These are phyloP conservation scores for Mycena indigotica DNA, from an alignment of 768 basidiomycete species.

Conservation along the genomic window DNA sequence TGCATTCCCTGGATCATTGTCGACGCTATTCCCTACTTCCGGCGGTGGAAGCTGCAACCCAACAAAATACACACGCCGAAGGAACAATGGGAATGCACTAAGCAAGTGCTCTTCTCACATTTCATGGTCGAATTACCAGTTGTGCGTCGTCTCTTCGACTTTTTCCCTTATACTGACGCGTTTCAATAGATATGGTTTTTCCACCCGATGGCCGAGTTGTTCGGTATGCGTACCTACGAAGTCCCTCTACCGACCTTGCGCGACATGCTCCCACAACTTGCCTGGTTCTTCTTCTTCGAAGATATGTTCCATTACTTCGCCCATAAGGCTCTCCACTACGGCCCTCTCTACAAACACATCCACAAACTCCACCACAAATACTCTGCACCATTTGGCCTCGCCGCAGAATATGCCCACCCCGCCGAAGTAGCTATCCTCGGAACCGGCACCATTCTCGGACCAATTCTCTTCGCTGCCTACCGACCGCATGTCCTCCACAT, in stretches of 20 bases:
- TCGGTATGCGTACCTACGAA: constrained; percentile 92
- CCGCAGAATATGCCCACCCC: constrained; percentile 97
- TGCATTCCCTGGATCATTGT: constrained; percentile 95
- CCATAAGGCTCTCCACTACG: constrained; percentile 87
- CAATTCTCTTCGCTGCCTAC: constrained; percentile 82
- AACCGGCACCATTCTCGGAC: constrained; percentile 86
- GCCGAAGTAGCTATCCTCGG: constrained; percentile 95
- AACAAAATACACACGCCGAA: constrained; percentile 74
- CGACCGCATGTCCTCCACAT: constrained; percentile 77
- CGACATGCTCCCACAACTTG: constrained; percentile 74
- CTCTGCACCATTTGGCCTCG: constrained; percentile 94
- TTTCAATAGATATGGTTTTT: constrained; percentile 77
- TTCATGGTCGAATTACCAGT: constrained; percentile 93
- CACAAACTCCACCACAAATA: constrained; percentile 99
- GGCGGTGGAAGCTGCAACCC: constrained; percentile 91
- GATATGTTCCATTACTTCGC: constrained; percentile 95
- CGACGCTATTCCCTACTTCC: constrained; percentile 92
- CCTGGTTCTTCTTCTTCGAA: constrained; percentile 93
- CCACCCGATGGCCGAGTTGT: constrained; percentile 83
- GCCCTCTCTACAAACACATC: constrained; percentile 84
- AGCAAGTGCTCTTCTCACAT: constrained; percentile 90
- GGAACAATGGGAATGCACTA: constrained; percentile 96
- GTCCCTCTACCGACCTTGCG: constrained; percentile 83
- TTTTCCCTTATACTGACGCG: background rate
- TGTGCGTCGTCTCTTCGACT: constrained; percentile 46